phyloP scores from a whole-genome alignment of 441 rosid species.

The Kokia cookei region DNA sequence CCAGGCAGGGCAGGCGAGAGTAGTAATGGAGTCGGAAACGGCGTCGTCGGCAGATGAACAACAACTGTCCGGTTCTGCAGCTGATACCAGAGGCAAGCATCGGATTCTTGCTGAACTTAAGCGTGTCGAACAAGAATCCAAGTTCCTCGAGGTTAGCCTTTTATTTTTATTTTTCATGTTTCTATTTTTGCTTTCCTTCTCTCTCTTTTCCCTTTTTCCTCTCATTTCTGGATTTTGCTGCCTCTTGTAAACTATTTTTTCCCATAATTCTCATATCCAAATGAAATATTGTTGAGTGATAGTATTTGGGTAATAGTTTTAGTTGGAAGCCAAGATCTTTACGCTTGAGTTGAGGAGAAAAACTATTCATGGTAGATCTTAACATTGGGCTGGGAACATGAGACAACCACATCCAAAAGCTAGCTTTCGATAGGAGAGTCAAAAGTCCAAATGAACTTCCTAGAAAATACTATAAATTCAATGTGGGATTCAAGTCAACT shows the following conservation, averaged over 20 bases:
- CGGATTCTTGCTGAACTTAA: conserved; percentile 59
- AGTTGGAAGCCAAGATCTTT: background rate
- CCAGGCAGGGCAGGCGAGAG: background rate
- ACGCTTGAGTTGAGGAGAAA: background rate
- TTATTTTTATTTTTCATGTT: background rate
- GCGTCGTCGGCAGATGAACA: conserved; percentile 31
- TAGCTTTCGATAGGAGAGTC: background rate
- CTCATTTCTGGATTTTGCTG: background rate
- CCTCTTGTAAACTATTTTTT: too few species aligned
- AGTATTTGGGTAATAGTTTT: background rate
- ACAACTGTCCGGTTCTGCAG: conserved; percentile 21
- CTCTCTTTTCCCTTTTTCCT: too few species aligned
- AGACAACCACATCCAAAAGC: background rate
- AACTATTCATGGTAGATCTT: background rate
- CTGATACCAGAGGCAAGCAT: conserved; percentile 54
- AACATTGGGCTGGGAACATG: background rate
- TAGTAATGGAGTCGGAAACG: conserved; percentile 34
- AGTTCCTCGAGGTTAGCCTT: conserved; percentile 40
- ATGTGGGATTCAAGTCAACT: background rate
- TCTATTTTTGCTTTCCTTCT: background rate
- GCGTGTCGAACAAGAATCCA: conserved; percentile 54
- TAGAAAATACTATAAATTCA: background rate
- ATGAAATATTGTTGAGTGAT: background rate
- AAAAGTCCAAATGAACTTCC: background rate
- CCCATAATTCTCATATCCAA: background rate